A percentile compares a stretch with the other conserved stretches of the same genome.
These are phyloP conservation scores for Penicillium hordei DNA, from an alignment of 2,329 filamentous ascomycete species.

Conservation along the genomic window DNA sequence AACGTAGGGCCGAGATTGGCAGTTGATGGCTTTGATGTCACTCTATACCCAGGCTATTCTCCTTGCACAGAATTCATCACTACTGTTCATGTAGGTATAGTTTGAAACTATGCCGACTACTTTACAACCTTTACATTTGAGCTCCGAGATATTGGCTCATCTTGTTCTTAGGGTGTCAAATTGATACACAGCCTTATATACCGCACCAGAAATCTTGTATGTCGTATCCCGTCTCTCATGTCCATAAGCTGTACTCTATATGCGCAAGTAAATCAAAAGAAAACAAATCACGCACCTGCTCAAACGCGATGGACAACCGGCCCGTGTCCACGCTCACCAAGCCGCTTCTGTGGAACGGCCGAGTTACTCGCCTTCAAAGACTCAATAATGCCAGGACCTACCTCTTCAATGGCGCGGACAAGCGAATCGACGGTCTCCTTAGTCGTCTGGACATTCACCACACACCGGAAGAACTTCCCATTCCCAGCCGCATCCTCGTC, in stretches of 20 bases:
- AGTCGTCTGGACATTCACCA: slow-evolving; percentile 63
- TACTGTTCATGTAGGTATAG: neutral
- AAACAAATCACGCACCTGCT: neutral
- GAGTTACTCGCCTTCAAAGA: slow-evolving; percentile 26
- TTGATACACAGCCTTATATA: neutral
- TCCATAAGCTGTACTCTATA: slow-evolving; percentile 2
- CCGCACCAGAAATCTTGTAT: neutral
- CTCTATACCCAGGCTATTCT: neutral
- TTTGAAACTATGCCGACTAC: neutral
- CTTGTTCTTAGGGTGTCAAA: neutral
- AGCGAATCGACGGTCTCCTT: slow-evolving; percentile 63
- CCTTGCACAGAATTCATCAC: neutral
- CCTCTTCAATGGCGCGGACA: slow-evolving; percentile 58
- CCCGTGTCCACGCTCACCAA: slow-evolving; percentile 36
- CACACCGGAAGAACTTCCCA: slow-evolving; percentile 68
- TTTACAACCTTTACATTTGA: neutral
- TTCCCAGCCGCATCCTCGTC: slow-evolving; percentile 52
- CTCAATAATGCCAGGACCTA: slow-evolving; percentile 38
- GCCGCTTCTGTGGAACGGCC: slow-evolving; percentile 23
- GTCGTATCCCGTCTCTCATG: slow-evolving; percentile 2
- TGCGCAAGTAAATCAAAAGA: slow-evolving; percentile 6
- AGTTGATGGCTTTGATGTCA: slow-evolving; percentile 22
- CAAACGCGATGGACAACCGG: slow-evolving; percentile 33
- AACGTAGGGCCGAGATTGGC: slow-evolving; percentile 47
- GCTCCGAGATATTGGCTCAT: neutral